Conservation (phyloP, 139 green algal genomes). For the Mychonastes homosphaera region DNA sequence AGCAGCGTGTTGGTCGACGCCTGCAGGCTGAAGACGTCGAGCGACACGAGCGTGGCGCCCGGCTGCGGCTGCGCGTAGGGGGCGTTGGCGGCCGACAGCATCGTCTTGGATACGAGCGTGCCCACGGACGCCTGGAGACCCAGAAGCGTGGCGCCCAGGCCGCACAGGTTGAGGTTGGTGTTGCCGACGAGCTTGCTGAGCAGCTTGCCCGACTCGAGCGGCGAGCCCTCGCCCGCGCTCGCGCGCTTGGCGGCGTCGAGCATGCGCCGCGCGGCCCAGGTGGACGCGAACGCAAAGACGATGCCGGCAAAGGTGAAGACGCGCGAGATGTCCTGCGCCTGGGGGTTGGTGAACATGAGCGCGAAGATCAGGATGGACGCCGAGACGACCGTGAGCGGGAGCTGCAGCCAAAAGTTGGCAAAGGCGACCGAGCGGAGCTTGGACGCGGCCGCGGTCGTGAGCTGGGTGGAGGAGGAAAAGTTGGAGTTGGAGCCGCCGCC, state of each 20-base stretch:
- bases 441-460: no score
- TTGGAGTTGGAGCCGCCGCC: no score
- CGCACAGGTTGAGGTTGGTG: slow-evolving; percentile 70
- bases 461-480: no score
- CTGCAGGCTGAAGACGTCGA: slow-evolving; percentile 90
- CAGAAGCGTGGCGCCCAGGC: slow-evolving; percentile 66
- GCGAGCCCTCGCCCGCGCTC: not conserved
- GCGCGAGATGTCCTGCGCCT: slow-evolving; percentile 19
- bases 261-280: slow-evolving; percentile 59
- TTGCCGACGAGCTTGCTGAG: slow-evolving; percentile 29
- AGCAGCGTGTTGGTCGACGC: slow-evolving; percentile 79
- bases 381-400: slow-evolving; percentile 66
- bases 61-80: slow-evolving; percentile 32
- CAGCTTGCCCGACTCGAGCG: not conserved
- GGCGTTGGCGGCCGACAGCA: slow-evolving; percentile 46
- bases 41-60: slow-evolving; percentile 50
- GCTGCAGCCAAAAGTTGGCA: slow-evolving; percentile 76
- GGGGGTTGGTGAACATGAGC: slow-evolving; percentile 19
- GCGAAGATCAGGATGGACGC: slow-evolving; percentile 80
- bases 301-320: slow-evolving; percentile 69
- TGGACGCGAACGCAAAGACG: slow-evolving; percentile 57
- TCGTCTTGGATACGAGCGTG: slow-evolving; percentile 79
- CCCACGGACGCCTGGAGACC: slow-evolving; percentile 72
- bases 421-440: slow-evolving; percentile 28
- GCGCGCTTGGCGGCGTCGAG: slow-evolving; percentile 15